A percentile compares a stretch with the other conserved stretches of the same genome.
Conservation (phyloP, 345 rosid genomes). For the Gossypioides kirkii region DNA sequence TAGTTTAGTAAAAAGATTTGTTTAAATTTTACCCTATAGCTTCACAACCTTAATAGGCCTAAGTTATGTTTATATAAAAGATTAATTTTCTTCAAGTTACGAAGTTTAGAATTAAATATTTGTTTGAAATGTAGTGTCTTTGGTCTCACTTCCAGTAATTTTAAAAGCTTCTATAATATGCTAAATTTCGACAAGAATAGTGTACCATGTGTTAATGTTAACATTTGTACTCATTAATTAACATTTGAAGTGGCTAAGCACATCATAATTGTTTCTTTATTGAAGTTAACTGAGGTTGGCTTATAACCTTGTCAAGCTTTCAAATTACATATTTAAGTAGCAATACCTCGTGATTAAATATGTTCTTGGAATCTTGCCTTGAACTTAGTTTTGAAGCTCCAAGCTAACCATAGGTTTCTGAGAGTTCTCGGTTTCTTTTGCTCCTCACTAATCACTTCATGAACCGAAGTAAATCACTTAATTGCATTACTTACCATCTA, state of each 20-base stretch:
- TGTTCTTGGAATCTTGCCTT: neutral
- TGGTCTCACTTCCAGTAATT: neutral
- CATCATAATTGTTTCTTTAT: neutral
- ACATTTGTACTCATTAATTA: neutral
- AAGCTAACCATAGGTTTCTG: neutral
- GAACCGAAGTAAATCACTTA: neutral
- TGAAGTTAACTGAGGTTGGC: neutral
- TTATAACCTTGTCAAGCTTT: neutral
- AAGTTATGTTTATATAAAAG: neutral
- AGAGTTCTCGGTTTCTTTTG: neutral
- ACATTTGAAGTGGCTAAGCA: neutral
- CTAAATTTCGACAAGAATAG: neutral
- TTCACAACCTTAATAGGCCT: neutral
- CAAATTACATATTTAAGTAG: neutral
- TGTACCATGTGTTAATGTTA: neutral
- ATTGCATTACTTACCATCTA: neutral
- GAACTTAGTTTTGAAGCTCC: neutral
- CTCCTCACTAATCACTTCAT: neutral
- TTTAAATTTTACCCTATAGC: neutral
- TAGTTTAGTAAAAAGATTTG: neutral
- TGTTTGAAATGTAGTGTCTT: neutral
- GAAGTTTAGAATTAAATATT: neutral
- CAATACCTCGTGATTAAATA: neutral
- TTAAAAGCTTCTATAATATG: neutral
- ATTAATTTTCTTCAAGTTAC: neutral